phyloP scores from a whole-genome alignment of 2,329 filamentous ascomycete species.

The Colletotrichum ledebouriae region DNA sequence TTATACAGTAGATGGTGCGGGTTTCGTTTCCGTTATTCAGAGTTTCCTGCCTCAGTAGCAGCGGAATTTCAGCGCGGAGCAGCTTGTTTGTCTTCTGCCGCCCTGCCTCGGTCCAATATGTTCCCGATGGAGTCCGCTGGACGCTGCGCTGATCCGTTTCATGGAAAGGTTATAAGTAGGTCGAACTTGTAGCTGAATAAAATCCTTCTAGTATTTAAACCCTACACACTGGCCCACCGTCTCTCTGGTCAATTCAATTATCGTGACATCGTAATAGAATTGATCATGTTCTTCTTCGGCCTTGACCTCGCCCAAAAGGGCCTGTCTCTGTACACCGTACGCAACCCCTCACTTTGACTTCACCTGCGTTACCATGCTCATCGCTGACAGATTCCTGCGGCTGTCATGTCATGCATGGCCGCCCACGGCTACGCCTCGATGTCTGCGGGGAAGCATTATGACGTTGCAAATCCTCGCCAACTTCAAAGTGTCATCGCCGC shows the following conservation, averaged over 20 bases:
- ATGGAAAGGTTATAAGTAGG: not conserved
- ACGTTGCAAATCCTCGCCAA: conserved; percentile 56
- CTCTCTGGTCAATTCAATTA: not conserved
- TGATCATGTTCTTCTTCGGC: conserved; percentile 46
- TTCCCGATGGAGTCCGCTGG: not conserved
- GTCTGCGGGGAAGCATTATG: conserved; percentile 51
- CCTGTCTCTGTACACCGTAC: conserved; percentile 52
- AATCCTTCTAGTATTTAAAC: too few species aligned
- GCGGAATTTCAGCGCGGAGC: too few species aligned
- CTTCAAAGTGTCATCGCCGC: conserved; percentile 50
- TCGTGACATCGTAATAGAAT: not conserved
- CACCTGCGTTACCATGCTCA: not conserved
- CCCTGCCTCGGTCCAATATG: not conserved
- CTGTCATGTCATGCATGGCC: conserved; percentile 52
- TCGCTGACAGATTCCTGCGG: conserved; percentile 55
- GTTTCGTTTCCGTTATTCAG: not conserved
- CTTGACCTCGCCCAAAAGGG: conserved; percentile 53
- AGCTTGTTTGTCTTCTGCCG: too few species aligned
- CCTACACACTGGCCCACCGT: too few species aligned
- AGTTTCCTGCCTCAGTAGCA: not conserved
- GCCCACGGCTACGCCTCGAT: conserved; percentile 53
- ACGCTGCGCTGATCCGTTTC: not conserved
- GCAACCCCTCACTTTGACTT: conserved; percentile 34
- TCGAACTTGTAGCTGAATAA: too few species aligned
- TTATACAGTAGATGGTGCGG: not conserved